A percentile compares a stretch with the other conserved stretches of the same genome.
phyloP scores from a whole-genome alignment of 2,329 filamentous ascomycete genomes.

The Pseudopithomyces chartarum region DNA sequence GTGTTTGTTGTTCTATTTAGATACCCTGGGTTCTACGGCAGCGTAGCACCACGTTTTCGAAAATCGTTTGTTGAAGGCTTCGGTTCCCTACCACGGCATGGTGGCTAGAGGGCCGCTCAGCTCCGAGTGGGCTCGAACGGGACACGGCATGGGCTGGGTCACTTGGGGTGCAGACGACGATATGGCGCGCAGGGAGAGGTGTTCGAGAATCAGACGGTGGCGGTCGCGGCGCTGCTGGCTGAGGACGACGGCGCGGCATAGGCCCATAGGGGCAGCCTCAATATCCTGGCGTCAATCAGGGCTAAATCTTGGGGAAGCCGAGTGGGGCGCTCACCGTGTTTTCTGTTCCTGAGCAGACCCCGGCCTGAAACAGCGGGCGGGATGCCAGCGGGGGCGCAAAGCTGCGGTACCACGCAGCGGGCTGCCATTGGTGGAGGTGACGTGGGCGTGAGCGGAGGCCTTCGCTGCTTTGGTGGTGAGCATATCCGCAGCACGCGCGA shows the following conservation, averaged over 20 bases:
- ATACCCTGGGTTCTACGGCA: constrained; percentile 30
- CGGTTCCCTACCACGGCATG: constrained; percentile 8
- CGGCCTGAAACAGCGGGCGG: constrained; percentile 33
- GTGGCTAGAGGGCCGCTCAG: constrained; percentile 12
- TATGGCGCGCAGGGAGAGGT: constrained; percentile 1
- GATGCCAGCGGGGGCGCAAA: constrained; percentile 22
- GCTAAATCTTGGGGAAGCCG: constrained; percentile 1
- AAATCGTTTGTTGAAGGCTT: not conserved
- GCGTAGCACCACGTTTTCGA: constrained; percentile 1
- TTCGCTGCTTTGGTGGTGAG: not conserved
- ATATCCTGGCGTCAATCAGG: constrained; percentile 12
- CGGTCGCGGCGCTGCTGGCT: constrained; percentile 2
- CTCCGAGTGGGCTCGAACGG: constrained; percentile 17
- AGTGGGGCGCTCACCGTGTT: constrained; percentile 8
- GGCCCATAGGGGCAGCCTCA: not conserved
- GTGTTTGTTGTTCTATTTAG: constrained; percentile 24
- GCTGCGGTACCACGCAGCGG: constrained; percentile 21
- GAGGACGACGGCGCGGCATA: not conserved
- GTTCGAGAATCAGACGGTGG: not conserved
- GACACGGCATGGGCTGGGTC: constrained; percentile 29
- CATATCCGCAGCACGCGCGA: constrained; percentile 7
- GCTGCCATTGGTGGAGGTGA: constrained; percentile 19
- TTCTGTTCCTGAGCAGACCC: constrained; percentile 19
- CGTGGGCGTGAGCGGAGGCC: constrained; percentile 4
- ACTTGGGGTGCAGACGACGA: constrained; percentile 9